Evolutionary conservation across 1,139 yeast species (phyloP).

Genomic region (Geotrichum candidum): DNA sequence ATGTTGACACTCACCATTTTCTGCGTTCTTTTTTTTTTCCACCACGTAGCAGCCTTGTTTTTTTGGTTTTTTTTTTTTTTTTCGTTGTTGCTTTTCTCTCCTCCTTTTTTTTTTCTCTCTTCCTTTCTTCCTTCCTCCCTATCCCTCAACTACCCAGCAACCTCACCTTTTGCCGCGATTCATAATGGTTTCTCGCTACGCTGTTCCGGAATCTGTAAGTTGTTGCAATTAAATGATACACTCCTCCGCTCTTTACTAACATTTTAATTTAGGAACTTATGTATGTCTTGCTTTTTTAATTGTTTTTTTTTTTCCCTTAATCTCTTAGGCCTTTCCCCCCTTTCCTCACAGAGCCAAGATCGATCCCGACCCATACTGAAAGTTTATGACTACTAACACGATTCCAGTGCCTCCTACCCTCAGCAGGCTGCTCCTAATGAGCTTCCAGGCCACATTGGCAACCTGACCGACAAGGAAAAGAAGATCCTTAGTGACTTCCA

Average conservation of each 20-base stretch:
- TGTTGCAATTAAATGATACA: not conserved
- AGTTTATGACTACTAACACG: not conserved
- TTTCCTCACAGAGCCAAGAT: not conserved
- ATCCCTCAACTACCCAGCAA: not conserved
- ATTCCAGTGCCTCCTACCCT: constrained; percentile 46
- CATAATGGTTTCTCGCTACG: constrained; percentile 11
- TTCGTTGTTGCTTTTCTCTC: not conserved
- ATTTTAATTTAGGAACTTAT: constrained; percentile 9
- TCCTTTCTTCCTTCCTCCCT: not conserved
- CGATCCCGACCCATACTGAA: not conserved
- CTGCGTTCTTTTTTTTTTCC: too few species aligned
- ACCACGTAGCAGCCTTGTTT: not conserved
- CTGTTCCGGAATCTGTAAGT: constrained; percentile 12
- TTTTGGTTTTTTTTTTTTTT: not conserved
- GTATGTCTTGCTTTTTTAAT: not conserved
- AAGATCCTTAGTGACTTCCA: constrained; percentile 54
- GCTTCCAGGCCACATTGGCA: constrained; percentile 77
- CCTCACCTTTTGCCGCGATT: not conserved
- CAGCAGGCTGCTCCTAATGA: constrained; percentile 58
- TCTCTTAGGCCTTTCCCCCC: not conserved
- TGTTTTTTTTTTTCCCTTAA: too few species aligned
- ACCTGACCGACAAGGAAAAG: constrained; percentile 64
- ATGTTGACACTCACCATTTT: too few species aligned
- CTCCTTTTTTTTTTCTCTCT: constrained; percentile 1
- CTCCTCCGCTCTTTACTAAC: not conserved